phyloP scores from a whole-genome alignment of 805 yeast species.

The Kuraishia capsulata region DNA sequence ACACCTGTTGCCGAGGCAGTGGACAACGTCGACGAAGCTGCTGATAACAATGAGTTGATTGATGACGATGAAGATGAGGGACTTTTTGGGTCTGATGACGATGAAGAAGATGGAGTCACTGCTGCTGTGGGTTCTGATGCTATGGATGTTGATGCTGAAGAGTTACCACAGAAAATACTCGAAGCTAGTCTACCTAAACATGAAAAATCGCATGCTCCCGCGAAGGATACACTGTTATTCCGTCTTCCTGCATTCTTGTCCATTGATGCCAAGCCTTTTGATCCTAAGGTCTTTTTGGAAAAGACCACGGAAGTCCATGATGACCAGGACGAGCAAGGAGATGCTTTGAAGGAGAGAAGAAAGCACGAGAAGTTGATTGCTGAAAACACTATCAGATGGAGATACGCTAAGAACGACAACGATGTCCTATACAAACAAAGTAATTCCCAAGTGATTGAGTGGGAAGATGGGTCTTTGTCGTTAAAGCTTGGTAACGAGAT shows the following conservation, averaged over 20 bases:
- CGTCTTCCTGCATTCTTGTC: conserved; percentile 78
- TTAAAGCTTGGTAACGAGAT: conserved; percentile 81
- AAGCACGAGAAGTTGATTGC: conserved; percentile 40
- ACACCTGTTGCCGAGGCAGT: not conserved
- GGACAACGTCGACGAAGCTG: conserved; percentile 1
- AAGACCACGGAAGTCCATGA: conserved; percentile 25
- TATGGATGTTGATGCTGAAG: conserved; percentile 23
- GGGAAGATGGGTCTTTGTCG: conserved; percentile 91
- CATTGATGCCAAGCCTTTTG: conserved; percentile 83
- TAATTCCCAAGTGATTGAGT: conserved; percentile 81
- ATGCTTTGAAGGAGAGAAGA: conserved; percentile 24
- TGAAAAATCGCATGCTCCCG: conserved; percentile 31
- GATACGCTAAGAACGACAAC: conserved; percentile 68
- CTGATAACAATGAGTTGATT: conserved; percentile 15
- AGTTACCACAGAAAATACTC: conserved; percentile 26
- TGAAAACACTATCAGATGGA: conserved; percentile 90
- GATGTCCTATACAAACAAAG: conserved; percentile 76
- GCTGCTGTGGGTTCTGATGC: conserved; percentile 13
- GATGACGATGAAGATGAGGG: conserved; percentile 27
- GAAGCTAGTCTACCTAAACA: conserved; percentile 42
- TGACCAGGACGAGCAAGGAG: conserved; percentile 46
- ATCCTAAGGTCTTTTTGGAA: conserved; percentile 45
- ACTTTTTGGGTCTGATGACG: conserved; percentile 20
- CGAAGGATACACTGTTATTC: conserved; percentile 28
- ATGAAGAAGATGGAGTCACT: conserved; percentile 17